These are phyloP conservation scores for Colletotrichum australisinense DNA, from an alignment of 2,329 filamentous ascomycete genomes.

Conservation along the genomic window DNA sequence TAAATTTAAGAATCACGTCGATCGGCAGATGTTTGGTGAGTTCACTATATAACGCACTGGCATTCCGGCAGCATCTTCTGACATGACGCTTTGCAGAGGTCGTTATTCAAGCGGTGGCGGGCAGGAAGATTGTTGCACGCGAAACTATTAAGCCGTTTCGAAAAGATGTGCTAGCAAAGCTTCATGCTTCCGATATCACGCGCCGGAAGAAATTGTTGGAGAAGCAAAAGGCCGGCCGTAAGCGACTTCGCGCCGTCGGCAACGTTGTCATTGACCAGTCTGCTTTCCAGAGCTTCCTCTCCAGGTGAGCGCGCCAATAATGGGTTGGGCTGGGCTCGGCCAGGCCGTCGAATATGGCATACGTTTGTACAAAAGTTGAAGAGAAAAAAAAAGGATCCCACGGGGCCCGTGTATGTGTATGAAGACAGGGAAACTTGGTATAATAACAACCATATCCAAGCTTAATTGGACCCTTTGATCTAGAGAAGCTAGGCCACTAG, in stretches of 20 bases:
- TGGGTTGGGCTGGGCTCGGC: no score
- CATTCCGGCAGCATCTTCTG: not conserved
- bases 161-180: conserved; percentile 92
- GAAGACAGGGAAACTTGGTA: not conserved
- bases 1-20: conserved; percentile 97
- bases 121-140: conserved; percentile 84
- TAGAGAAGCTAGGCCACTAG: not conserved
- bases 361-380: not conserved
- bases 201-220: conserved; percentile 88
- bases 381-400: not conserved
- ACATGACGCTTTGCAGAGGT: conserved; percentile 69
- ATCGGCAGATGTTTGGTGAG: conserved; percentile 88
- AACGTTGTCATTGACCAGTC: conserved; percentile 97
- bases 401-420: not conserved
- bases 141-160: conserved; percentile 97
- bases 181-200: conserved; percentile 90
- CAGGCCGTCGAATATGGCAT: not conserved
- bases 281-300: conserved; percentile 93
- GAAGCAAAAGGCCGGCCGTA: conserved; percentile 96
- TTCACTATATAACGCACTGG: no score
- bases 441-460: not conserved
- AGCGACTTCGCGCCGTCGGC: conserved; percentile 84
- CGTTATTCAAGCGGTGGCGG: conserved; percentile 90
- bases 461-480: not conserved
- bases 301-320: conserved; percentile 65